A percentile compares a stretch with the other conserved stretches of the same genome.
These are phyloP conservation scores for Boletus subcaerulescens DNA, from an alignment of 768 basidiomycete genomes.

Conservation along the genomic window DNA sequence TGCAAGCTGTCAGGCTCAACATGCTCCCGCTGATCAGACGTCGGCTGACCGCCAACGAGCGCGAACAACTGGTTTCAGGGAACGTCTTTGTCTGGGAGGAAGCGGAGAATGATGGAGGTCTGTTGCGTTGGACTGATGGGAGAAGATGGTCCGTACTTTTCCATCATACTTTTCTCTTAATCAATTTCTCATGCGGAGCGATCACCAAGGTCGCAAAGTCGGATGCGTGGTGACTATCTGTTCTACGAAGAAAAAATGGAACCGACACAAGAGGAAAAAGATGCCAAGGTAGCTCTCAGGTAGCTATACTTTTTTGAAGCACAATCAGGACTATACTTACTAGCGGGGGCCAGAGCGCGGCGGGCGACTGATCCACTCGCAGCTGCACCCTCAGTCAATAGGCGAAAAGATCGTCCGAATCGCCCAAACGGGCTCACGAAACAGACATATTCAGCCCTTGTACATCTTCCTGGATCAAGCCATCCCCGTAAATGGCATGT, in stretches of 20 bases:
- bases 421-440: constrained; percentile 82
- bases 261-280: constrained; percentile 74
- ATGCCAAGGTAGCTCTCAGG: constrained; percentile 78
- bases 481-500: constrained; percentile 77
- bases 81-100: constrained; percentile 88
- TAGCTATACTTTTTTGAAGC: constrained; percentile 27
- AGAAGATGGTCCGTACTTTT: constrained; percentile 56
- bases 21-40: constrained; percentile 69
- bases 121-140: constrained; percentile 78
- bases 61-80: constrained; percentile 67
- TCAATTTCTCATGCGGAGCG: constrained; percentile 2
- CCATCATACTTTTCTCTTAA: not conserved
- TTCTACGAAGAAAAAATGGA: constrained; percentile 86
- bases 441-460: constrained; percentile 79
- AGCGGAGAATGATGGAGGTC: constrained; percentile 66
- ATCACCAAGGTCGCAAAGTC: constrained; percentile 68
- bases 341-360: constrained; percentile 41
- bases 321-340: constrained; percentile 4
- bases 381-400: constrained; percentile 54
- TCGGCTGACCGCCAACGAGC: constrained; percentile 64
- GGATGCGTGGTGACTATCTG: constrained; percentile 79
- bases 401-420: constrained; percentile 73
- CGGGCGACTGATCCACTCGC: constrained; percentile 61
- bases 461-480: constrained; percentile 56
- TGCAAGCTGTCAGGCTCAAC: constrained; percentile 73